Base-by-base conservation (phyloP, 768 basidiomycete genomes). In the Psilocybe subaeruginosa region DNA sequence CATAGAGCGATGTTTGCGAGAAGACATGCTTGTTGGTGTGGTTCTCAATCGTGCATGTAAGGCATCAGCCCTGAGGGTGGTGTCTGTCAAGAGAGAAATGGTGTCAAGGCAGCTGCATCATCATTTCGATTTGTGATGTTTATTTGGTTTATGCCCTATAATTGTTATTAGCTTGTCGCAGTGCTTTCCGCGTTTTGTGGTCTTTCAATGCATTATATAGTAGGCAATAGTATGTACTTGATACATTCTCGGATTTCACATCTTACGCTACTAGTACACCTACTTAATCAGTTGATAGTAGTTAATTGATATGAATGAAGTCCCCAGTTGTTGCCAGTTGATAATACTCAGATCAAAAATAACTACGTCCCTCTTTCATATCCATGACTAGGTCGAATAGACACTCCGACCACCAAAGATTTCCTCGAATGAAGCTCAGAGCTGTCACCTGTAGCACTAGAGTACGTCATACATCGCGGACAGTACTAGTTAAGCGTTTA, bases 31-130 rank as follows among this genome's bases (percentile, higher is more conserved):
- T 31, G 59, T 81, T 50, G 56, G 56, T 14, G 63, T 61, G 19
- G 71, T 72, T 59, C 70, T 82, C 66, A 68, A 68, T 23, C 70
- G 72, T n/a, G 70, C 61, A 30, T 82, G 81, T 69, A 68, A 73
- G 63, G 58, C 59, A 39, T 62, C 54, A 29, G 80, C 79, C 46
- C 57, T 82, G 56, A 61, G 64, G 23, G 74, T 75, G 58, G 60
- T 80, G 46, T 64, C 64, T 64, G 66, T 60, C 63, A 71, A 70
- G 60, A 63, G 74, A 61, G 70, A 72, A 51, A 66, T 65, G 65
- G 68, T 77, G 61, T 69, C 69, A 48, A 72, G 71, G 48, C 71
- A 73, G 54, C 65, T 78, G 23, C 73, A 75, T 56, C 77, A 78
- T 63, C 75, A 78, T 64, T 78, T 78, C 56, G 77, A 77, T 68